Evolutionary conservation across 2,329 filamentous ascomycete species (phyloP).

Genomic region (Raffaelea deltoideospora): DNA sequence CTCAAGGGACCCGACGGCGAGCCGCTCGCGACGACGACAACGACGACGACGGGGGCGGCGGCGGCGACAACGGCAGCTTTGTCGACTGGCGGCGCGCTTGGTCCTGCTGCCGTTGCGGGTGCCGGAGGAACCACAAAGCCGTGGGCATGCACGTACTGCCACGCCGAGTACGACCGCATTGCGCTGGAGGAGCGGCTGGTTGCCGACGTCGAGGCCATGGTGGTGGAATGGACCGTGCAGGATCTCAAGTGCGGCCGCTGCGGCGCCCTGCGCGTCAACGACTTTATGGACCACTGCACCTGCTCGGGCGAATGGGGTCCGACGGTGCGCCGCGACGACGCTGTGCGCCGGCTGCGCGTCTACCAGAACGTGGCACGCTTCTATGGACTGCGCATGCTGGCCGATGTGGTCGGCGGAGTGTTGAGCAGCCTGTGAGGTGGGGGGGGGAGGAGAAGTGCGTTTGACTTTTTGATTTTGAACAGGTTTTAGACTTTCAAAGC

Average conservation of each 20-base stretch:
- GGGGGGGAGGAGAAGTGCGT: neutral
- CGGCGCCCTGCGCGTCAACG: constrained; percentile 65
- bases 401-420: constrained; percentile 55
- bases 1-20: no score
- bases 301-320: constrained; percentile 78
- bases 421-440: constrained; percentile 24
- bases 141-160: constrained; percentile 70
- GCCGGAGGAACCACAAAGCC: no score
- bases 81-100: no score
- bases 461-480: no score
- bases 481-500: no score
- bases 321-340: constrained; percentile 51
- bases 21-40: no score
- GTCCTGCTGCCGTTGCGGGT: no score
- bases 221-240: constrained; percentile 74
- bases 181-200: constrained; percentile 74
- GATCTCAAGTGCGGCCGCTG: constrained; percentile 68
- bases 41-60: no score
- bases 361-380: constrained; percentile 61
- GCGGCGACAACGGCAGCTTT: constrained; percentile 10
- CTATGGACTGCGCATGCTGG: constrained; percentile 72
- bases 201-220: constrained; percentile 55
- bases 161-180: constrained; percentile 60
- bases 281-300: constrained; percentile 92
- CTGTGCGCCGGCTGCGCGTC: constrained; percentile 51